Evolutionary conservation across 305 asterid genomes (phyloP), one percentile per base, ranked within the genome.

Genomic region (Fraxinus albicans): DNA sequence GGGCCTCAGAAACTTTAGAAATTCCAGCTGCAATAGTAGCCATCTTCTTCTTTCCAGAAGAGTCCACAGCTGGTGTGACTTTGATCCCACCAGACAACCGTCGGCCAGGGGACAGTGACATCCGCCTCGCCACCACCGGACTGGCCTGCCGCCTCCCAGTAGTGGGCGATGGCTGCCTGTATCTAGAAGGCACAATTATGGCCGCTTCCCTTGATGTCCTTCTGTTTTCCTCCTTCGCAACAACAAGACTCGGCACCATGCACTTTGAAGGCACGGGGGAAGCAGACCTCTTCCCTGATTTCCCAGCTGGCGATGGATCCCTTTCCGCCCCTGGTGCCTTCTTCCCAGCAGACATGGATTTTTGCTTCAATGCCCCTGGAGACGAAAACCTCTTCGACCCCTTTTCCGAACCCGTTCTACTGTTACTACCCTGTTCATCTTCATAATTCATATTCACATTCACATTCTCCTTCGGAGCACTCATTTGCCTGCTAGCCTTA

Each of bases 221-320:
- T 85, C 98, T 73, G 19, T 90, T 94, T 81, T 96, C 99, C 81
- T 94, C 99, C 84, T 93, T 94, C 0, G 99, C 98, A 19, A 91
- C 88, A 31, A 82, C 89, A 31, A 96, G 88, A 80, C 99, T 94
- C 1, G 99, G 99, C 69, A 94, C 99, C 63, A 88, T 93, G 63
- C 95, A 91, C 77, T 96, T 96, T 0, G 98, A 92, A 0, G 99
- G 98, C 10, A 83, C 98, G 3, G 98, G 99, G 0, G 98, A 96
- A 0, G 94, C 83, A 12, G 98, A 91, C 42, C 99, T 88, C 93
- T 88, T 94, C 33, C 86, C 89, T 0, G 89, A 78, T 86, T 92
- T 92, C 23, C 90, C 90, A 0, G 93, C 98, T 6, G 99, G 98
- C 0, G 99, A 94, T 0, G 97, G 95, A 79, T 92, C 96, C 84